Percentiles rank a stretch among this genome's conserved stretches.
These are phyloP conservation scores for Heterotrichella gracilis DNA, from an alignment of 352 stramenopile species.

Conservation along the genomic window DNA sequence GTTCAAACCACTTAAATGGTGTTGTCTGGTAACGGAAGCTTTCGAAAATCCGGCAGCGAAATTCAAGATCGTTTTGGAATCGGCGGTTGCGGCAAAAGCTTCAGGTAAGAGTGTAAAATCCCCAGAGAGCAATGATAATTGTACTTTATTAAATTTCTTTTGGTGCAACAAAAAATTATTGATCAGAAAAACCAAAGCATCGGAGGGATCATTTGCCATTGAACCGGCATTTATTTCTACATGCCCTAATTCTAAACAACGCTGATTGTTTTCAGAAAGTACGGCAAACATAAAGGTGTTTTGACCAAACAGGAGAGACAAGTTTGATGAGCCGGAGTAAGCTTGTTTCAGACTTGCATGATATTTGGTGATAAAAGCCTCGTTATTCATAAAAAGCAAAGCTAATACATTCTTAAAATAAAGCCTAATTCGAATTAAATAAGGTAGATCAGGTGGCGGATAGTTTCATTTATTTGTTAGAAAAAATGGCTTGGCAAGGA, in stretches of 20 bases:
- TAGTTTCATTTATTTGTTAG: too few relatives aligned
- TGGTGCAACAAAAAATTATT: background rate
- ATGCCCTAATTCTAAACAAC: background rate
- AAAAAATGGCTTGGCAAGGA: too few relatives aligned
- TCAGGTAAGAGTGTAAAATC: background rate
- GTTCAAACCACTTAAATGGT: background rate
- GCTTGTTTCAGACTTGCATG: background rate
- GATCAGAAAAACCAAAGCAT: background rate
- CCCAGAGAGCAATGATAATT: background rate
- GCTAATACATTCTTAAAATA: background rate
- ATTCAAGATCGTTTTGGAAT: background rate
- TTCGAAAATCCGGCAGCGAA: background rate
- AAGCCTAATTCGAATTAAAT: too few relatives aligned
- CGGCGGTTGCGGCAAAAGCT: background rate
- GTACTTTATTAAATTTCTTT: constrained; percentile 10
- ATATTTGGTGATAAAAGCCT: background rate
- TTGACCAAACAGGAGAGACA: background rate
- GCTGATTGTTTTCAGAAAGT: background rate
- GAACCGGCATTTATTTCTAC: background rate
- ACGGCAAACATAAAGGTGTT: background rate
- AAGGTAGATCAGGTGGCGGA: too few relatives aligned
- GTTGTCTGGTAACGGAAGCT: background rate
- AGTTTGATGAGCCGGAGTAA: background rate
- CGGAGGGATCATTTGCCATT: background rate
- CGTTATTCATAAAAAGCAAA: background rate